Conservation (phyloP, 1,284 basidiomycete species). For the Papiliotrema terrestris region DNA sequence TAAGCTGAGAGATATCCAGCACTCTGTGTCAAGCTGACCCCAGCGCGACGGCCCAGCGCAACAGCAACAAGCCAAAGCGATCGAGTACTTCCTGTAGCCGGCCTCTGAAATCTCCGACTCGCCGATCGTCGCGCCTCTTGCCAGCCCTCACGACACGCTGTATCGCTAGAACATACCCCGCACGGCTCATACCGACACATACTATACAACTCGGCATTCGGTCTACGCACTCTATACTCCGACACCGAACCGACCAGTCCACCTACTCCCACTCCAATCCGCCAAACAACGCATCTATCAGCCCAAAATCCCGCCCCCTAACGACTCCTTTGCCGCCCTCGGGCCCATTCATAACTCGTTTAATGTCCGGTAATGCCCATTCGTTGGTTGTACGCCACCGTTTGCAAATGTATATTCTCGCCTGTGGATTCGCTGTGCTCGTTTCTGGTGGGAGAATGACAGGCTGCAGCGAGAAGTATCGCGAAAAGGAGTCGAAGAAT, state of each 20-base stretch:
- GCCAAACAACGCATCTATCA: conserved; percentile 38
- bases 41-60: conserved; percentile 48
- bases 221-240: conserved; percentile 9
- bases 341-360: conserved; percentile 31
- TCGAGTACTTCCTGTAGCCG: conserved; percentile 44
- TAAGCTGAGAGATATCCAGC: conserved; percentile 12
- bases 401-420: conserved; percentile 39
- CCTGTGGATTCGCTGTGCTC: conserved; percentile 20
- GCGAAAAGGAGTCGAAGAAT: conserved; percentile 42
- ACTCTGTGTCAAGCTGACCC: conserved; percentile 1
- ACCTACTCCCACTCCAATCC: conserved; percentile 23
- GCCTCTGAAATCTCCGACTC: conserved; percentile 6
- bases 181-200: conserved; percentile 3
- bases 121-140: too few relatives aligned
- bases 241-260: too few relatives aligned
- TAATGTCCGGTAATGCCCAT: conserved; percentile 33
- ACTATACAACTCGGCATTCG: neutral
- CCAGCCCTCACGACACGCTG: too few relatives aligned
- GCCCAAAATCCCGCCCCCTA: conserved; percentile 29
- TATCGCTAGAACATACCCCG: too few relatives aligned
- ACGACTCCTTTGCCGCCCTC: conserved; percentile 30
- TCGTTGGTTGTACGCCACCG: conserved; percentile 36
- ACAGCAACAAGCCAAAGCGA: conserved; percentile 41
- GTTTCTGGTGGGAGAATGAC: conserved; percentile 21
- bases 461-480: conserved; percentile 37